Percentiles rank a stretch among this genome's conserved stretches.
Evolutionary conservation across 2,329 filamentous ascomycete genomes (phyloP).

Genomic region (Fusarium sp.): DNA sequence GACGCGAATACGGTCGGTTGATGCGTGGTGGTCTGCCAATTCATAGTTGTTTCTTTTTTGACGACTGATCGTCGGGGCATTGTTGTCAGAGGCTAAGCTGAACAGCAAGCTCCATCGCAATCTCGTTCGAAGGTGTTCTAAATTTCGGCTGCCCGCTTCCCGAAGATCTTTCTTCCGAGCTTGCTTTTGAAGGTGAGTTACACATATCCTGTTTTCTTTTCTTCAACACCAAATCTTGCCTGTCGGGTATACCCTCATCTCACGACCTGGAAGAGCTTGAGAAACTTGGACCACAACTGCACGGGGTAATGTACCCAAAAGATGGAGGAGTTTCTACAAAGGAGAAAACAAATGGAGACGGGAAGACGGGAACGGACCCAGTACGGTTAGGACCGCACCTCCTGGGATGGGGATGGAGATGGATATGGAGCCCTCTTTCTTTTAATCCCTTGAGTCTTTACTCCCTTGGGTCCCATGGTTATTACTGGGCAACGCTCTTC

Average conservation of each 20-base stretch:
- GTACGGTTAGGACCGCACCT: conserved; percentile 48
- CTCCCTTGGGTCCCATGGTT: conserved; percentile 40
- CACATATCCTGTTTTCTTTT: conserved; percentile 17
- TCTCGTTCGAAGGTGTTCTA: conserved; percentile 38
- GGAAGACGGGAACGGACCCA: conserved; percentile 49
- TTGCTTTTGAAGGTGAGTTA: conserved; percentile 36
- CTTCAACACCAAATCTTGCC: background rate
- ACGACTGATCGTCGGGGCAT: conserved; percentile 33
- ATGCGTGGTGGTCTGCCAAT: conserved; percentile 25
- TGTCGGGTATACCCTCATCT: background rate
- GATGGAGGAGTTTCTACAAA: conserved; percentile 29
- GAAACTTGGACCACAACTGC: conserved; percentile 4
- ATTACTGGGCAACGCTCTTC: conserved; percentile 33
- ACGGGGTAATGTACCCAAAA: conserved; percentile 20
- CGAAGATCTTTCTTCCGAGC: conserved; percentile 24
- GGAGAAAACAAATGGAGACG: conserved; percentile 46
- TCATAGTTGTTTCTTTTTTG: conserved; percentile 1
- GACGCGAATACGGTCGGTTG: conserved; percentile 33
- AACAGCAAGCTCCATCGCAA: conserved; percentile 41
- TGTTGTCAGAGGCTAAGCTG: conserved; percentile 30
- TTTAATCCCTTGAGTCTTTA: conserved; percentile 30
- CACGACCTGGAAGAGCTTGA: conserved; percentile 3
- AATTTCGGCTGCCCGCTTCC: conserved; percentile 19
- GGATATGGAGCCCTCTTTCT: conserved; percentile 8
- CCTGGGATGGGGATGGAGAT: conserved; percentile 20